phyloP scores from a whole-genome alignment of 345 rosid genomes.

The Salix arbutifolia region DNA sequence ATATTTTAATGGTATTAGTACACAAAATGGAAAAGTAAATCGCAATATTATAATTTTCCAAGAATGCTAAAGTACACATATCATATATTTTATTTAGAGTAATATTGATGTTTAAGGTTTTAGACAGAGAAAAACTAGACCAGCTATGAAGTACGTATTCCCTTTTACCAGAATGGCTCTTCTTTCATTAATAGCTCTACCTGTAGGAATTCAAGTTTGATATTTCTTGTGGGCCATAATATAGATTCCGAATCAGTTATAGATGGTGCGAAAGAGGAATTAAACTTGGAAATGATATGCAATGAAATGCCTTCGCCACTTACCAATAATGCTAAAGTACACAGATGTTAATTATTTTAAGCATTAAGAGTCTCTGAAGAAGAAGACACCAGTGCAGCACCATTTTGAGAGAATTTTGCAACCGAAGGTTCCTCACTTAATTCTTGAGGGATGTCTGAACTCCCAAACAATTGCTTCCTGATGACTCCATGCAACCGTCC shows the following conservation, averaged over 20 bases:
- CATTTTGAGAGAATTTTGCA: slow-evolving; percentile 22
- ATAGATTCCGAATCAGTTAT: neutral
- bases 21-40: too few species aligned
- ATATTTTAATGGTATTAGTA: too few species aligned
- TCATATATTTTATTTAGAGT: too few species aligned
- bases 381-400: slow-evolving; percentile 13
- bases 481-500: slow-evolving; percentile 56
- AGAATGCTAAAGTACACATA: too few species aligned
- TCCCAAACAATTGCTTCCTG: slow-evolving; percentile 50
- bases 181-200: neutral
- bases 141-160: neutral
- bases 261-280: neutral
- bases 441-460: slow-evolving; percentile 21
- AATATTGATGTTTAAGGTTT: neutral
- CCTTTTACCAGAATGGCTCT: neutral
- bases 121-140: neutral
- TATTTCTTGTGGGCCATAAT: neutral
- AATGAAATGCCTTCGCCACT: neutral
- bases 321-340: slow-evolving; percentile 1
- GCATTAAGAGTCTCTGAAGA: slow-evolving; percentile 7
- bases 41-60: too few species aligned
- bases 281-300: neutral
- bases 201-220: neutral
- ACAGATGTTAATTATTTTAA: slow-evolving; percentile 11
- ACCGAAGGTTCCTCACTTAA: slow-evolving; percentile 21